These are phyloP conservation scores for Lepidopterella palustris DNA, from an alignment of 495 filamentous ascomycete species.

Conservation along the genomic window DNA sequence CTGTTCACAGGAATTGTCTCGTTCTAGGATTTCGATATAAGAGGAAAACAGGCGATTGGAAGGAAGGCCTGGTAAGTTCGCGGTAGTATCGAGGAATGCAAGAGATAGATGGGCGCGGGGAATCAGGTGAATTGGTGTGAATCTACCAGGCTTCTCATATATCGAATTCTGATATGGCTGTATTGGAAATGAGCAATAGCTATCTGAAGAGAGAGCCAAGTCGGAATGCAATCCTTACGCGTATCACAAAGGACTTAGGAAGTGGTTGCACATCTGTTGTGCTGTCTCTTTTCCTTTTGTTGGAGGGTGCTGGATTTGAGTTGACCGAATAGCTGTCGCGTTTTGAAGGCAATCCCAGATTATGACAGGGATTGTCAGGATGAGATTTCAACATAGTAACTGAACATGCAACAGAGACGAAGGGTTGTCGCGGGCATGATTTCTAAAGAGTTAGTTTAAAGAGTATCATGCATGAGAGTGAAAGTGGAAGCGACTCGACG, in stretches of 20 bases:
- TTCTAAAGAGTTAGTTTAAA: not conserved
- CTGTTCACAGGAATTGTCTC: not conserved
- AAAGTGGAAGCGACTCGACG: too few species aligned
- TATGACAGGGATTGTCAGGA: slow-evolving; percentile 1
- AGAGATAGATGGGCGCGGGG: slow-evolving; percentile 34
- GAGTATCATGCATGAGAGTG: not conserved
- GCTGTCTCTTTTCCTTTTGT: slow-evolving; percentile 24
- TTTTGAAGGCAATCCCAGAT: slow-evolving; percentile 11
- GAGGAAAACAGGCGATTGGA: slow-evolving; percentile 34
- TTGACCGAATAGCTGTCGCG: slow-evolving; percentile 9
- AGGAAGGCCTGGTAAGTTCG: not conserved
- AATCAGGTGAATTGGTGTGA: slow-evolving; percentile 27
- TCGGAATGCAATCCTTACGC: not conserved
- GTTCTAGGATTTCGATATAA: slow-evolving; percentile 28
- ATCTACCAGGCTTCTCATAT: slow-evolving; percentile 20
- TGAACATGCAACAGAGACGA: not conserved
- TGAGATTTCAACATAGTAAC: slow-evolving; percentile 14
- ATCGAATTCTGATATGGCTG: slow-evolving; percentile 17
- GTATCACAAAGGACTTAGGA: not conserved
- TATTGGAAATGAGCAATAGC: slow-evolving; percentile 17
- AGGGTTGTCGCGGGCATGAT: not conserved
- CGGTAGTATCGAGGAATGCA: slow-evolving; percentile 31
- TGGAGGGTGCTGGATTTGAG: slow-evolving; percentile 8
- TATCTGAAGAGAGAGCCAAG: slow-evolving; percentile 11
- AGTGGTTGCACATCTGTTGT: not conserved